Evolutionary conservation across 257 asterid genomes (phyloP), one percentile per base, ranked within the genome.

Genomic region (Salvia hispanica): DNA sequence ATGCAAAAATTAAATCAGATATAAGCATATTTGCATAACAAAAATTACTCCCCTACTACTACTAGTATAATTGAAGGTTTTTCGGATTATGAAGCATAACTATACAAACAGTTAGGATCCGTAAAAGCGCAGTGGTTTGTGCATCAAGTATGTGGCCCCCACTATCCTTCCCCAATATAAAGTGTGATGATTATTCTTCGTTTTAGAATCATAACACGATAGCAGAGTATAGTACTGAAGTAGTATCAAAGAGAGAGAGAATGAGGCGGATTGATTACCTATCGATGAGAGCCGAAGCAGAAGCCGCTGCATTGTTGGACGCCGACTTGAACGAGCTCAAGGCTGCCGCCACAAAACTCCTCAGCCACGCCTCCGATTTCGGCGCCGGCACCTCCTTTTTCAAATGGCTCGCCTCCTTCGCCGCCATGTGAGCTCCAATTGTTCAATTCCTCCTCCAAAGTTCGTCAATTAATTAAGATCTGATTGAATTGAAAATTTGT

Each of bases 321-420:
- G 76, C 96, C 0, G 99, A 93, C 66, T 75, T 88, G 7, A 70
- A 75, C 39, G 96, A 93, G 61, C 82, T 93, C 36, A 90, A 84
- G 65, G 28, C 71, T 61, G 97, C 92, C 50, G 95, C 95, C 60
- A 74, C 65, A 71, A 86, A 81, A 15, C 89, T 93, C 42, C 55
- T 90, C 33, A 57, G 55, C 60, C 95, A 88, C 73, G 88, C 91
- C 66, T 31, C 90, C 69, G 70, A 16, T 6, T 62, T 86, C 63
- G 88, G 91, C 0, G 90, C 82, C 42, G 97, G 95, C 76, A 76
- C 92, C 50, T 82, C 89, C 57, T 79, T 93, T 70, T 88, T 93
- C 82, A 76, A 73, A 88, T 93, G 97, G 99, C 74, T 90, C 12
- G 84, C 96, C 55, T 90, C 97, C 46, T 81, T 86, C 34, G 82